Evolutionary conservation across 2,329 filamentous ascomycete species (phyloP).

Genomic region (Aspergillus niger): DNA sequence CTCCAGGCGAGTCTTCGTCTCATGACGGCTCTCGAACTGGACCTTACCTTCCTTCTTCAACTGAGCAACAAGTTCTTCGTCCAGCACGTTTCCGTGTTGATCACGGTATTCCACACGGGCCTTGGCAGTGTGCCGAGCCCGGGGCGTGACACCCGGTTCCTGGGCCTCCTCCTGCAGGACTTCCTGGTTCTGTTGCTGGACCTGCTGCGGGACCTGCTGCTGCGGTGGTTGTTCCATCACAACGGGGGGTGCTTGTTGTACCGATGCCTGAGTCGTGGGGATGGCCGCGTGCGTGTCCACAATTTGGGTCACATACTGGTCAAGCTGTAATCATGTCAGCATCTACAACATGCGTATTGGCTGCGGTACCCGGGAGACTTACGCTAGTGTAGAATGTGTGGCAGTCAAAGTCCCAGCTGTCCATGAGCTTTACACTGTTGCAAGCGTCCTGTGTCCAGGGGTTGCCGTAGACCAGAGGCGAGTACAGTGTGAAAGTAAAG

Average conservation of each 20-base stretch:
- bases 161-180: constrained; percentile 23
- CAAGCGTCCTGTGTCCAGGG: constrained; percentile 89
- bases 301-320: constrained; percentile 41
- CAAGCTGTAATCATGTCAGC: constrained; percentile 38
- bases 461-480: constrained; percentile 90
- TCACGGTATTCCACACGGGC: constrained; percentile 93
- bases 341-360: constrained; percentile 27
- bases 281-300: constrained; percentile 24
- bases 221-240: constrained; percentile 16
- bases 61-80: constrained; percentile 78
- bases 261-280: constrained; percentile 25
- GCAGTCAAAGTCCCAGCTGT: constrained; percentile 97
- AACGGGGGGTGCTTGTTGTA: constrained; percentile 14
- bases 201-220: constrained; percentile 19
- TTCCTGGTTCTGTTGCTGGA: constrained; percentile 26
- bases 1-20: constrained; percentile 83
- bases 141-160: constrained; percentile 37
- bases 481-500: constrained; percentile 78
- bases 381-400: constrained; percentile 86
- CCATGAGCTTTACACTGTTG: constrained; percentile 81
- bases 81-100: constrained; percentile 84
- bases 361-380: constrained; percentile 55
- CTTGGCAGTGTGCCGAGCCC: constrained; percentile 56
- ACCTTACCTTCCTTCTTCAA: constrained; percentile 79
- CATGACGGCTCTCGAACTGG: constrained; percentile 91